Base-by-base conservation (phyloP, 805 yeast species). In the Candida verbasci region DNA sequence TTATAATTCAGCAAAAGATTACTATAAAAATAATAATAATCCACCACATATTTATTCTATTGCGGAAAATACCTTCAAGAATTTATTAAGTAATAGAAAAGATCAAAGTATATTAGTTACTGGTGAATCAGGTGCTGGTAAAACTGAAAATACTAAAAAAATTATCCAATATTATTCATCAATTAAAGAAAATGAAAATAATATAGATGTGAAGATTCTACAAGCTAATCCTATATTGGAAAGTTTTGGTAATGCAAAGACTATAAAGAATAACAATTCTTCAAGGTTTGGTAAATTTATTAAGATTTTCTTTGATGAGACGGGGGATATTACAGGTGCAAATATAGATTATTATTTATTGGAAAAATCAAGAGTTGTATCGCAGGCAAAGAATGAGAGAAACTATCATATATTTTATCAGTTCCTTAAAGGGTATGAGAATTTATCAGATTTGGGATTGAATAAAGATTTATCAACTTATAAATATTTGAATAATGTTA, bases 91-190 rank as follows among this genome's bases (percentile, higher is more conserved):
- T 9, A 80, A 83, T 45, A 70, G 66, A 34, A 79, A 78, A 49
- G 83, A 89, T 57, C 98, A 93, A 63, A 81, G 94, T 9, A 87
- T 93, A 38, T 68, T 93, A 34, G 97, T 93, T n/a, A 93, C 98
- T 0, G 99, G 99, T 45, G 99, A 93, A 56, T 83, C 95, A 17
- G 99, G 99, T 47, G 98, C 99, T 0, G 99, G 99, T 36, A 93
- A 93, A 56, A 93, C 99, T 0, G 98, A 93, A 62, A 93, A 87
- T 48, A 93, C 99, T 4, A 93, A 93, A 58, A 88, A 85, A 54
- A 88, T 93, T 38, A 82, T 93, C 41, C 97, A 89, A 56, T 93
- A 88, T 56, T 70, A 93, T 39, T 86, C 96, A 1, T 79, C 86
- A 6, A 80, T 86, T 18, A 42, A 11, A 31, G 36, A 7, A 42